Conservation (phyloP, 441 rosid genomes). For the Syzygium syzygioides region DNA sequence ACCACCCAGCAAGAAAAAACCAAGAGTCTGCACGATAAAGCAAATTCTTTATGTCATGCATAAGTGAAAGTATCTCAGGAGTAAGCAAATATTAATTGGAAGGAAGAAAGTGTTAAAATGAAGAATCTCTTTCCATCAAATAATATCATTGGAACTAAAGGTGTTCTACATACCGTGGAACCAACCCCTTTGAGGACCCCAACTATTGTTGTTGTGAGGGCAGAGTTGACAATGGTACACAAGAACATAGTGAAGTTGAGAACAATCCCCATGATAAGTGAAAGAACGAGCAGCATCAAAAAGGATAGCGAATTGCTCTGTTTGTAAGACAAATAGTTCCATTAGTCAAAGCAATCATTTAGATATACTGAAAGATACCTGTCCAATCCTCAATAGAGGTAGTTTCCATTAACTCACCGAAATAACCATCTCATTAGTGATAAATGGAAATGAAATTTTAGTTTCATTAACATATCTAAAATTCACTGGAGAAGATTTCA, state of each 20-base stretch:
- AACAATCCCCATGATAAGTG: conserved; percentile 87
- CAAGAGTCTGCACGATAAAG: conserved; percentile 49
- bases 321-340: not conserved
- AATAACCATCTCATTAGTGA: not conserved
- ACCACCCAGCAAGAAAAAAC: conserved; percentile 87
- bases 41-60: not conserved
- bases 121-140: not conserved
- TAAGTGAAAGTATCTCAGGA: not conserved
- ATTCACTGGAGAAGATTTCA: not conserved
- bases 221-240: conserved; percentile 96
- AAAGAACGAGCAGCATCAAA: conserved; percentile 55
- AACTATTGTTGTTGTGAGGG: conserved; percentile 92
- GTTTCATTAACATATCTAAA: not conserved
- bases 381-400: not conserved
- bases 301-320: conserved; percentile 81
- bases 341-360: not conserved
- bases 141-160: not conserved
- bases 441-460: not conserved
- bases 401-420: not conserved
- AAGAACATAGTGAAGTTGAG: conserved; percentile 98
- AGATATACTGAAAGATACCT: not conserved
- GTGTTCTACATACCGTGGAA: conserved; percentile 61
- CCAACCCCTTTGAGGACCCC: conserved; percentile 99
- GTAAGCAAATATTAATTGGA: not conserved
- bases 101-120: not conserved